A percentile compares a stretch with the other conserved stretches of the same genome.
phyloP scores from a whole-genome alignment of 495 filamentous ascomycete species.

The Neurospora terricola region DNA sequence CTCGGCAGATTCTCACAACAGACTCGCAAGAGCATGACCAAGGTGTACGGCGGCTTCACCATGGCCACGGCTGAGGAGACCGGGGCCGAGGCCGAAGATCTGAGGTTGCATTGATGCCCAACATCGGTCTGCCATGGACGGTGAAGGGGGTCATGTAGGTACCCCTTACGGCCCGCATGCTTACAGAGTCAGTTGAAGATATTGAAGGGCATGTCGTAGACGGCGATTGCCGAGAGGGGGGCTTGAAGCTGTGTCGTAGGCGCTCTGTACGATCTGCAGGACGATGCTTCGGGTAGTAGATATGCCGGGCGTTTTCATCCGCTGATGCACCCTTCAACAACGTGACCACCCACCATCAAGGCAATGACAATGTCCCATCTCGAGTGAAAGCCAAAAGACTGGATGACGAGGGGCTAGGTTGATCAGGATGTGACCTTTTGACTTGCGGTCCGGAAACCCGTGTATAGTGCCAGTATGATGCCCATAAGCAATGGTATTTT shows the following conservation, averaged over 20 bases:
- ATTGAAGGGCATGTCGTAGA: background rate
- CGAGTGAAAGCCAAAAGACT: background rate
- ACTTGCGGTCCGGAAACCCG: background rate
- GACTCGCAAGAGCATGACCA: background rate
- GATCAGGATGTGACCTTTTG: background rate
- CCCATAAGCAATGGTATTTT: background rate
- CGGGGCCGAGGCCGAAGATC: conserved; percentile 6
- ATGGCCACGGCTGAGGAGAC: background rate
- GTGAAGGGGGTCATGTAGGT: conserved; percentile 1
- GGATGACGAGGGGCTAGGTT: background rate
- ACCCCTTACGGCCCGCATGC: conserved; percentile 1
- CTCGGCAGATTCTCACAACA: background rate
- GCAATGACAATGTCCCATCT: background rate
- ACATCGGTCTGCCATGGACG: background rate
- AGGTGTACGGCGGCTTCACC: background rate
- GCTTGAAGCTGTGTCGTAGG: background rate
- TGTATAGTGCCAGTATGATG: background rate
- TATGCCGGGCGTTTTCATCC: conserved; percentile 12
- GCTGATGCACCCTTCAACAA: background rate
- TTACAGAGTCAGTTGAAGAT: background rate
- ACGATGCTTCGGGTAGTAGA: background rate
- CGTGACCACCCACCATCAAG: background rate
- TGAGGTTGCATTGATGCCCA: conserved; percentile 9
- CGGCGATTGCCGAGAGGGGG: conserved; percentile 4
- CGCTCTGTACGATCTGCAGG: background rate